Percentiles rank a stretch among this genome's conserved stretches.
Conservation (phyloP, 768 basidiomycete species). For the Leccinum variicolor region DNA sequence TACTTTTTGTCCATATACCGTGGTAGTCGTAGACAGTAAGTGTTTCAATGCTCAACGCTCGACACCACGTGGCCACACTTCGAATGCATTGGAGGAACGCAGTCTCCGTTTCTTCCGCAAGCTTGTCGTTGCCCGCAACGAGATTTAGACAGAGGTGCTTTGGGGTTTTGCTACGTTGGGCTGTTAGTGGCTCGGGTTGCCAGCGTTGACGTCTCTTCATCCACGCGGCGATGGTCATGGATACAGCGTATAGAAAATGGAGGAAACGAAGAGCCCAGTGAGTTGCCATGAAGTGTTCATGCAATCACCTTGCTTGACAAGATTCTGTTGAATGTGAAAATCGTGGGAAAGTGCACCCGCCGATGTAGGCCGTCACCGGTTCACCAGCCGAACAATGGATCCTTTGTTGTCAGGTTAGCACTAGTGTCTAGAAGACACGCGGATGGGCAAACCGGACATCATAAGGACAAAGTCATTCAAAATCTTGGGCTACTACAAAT, state of each 20-base stretch:
- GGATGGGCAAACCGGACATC: too few species aligned
- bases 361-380: too few species aligned
- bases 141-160: constrained; percentile 66
- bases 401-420: too few species aligned
- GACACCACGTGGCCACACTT: constrained; percentile 59
- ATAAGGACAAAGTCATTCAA: too few species aligned
- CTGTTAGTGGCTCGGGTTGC: constrained; percentile 46
- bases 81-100: constrained; percentile 52
- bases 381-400: too few species aligned
- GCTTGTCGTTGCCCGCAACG: constrained; percentile 40
- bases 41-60: constrained; percentile 52
- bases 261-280: constrained; percentile 49
- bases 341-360: too few species aligned
- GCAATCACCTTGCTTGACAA: too few species aligned
- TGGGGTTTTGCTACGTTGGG: constrained; percentile 57
- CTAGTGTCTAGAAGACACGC: too few species aligned
- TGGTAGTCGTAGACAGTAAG: constrained; percentile 71
- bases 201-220: constrained; percentile 35
- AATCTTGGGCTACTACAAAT: too few species aligned
- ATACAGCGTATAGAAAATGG: constrained; percentile 54
- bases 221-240: constrained; percentile 39
- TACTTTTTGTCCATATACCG: constrained; percentile 45
- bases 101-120: constrained; percentile 35
- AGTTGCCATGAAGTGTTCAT: constrained; percentile 34
- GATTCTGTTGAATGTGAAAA: too few species aligned